Conservation (phyloP, 129 eudicot species). For the Saussurea involucrata region DNA sequence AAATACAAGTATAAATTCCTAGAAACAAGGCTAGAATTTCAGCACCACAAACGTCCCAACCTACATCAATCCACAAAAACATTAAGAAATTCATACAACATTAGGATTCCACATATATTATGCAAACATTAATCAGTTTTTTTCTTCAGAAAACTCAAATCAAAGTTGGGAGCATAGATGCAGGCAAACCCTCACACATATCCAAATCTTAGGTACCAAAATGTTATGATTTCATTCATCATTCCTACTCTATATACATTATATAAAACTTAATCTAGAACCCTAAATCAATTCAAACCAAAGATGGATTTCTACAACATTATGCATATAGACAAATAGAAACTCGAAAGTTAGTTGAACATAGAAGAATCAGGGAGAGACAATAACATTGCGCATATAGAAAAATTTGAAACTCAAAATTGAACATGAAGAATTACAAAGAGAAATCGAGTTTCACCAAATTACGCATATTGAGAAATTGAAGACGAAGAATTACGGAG, state of each 20-base stretch:
- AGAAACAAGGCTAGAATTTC: not conserved
- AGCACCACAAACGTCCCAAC: not conserved
- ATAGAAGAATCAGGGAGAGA: not conserved
- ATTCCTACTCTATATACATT: not conserved
- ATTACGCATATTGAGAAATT: not conserved
- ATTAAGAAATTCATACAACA: not conserved
- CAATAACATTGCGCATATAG: not conserved
- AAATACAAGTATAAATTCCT: not conserved
- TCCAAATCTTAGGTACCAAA: constrained; percentile 8
- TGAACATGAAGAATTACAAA: constrained; percentile 3
- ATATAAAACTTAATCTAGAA: not conserved
- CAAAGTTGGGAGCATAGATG: not conserved
- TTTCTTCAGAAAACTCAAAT: not conserved
- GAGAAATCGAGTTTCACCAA: not conserved
- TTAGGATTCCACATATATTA: not conserved
- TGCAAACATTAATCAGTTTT: not conserved
- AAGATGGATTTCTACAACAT: not conserved
- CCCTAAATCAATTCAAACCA: not conserved
- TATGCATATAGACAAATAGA: not conserved
- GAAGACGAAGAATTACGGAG: constrained; percentile 1
- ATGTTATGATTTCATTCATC: not conserved
- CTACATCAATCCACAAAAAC: not conserved
- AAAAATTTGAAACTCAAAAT: not conserved
- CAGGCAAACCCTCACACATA: not conserved
- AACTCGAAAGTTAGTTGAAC: not conserved